Conservation (phyloP, 2,329 filamentous ascomycete genomes). For the Botrytis fabae region DNA sequence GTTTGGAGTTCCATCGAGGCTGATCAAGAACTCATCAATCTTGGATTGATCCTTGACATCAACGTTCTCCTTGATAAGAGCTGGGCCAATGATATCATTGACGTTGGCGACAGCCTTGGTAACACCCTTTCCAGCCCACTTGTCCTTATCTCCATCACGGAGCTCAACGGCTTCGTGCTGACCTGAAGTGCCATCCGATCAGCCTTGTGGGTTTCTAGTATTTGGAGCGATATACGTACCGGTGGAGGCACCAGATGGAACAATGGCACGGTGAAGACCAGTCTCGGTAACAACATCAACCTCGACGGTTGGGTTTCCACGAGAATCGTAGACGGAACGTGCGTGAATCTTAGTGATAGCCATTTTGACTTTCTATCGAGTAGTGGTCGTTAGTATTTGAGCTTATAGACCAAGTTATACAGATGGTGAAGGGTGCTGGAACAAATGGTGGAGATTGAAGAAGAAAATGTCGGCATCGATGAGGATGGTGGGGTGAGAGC, state of each 20-base stretch:
- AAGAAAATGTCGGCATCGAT: conserved; percentile 28
- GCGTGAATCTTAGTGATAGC: conserved; percentile 87
- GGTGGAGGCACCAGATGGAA: conserved; percentile 94
- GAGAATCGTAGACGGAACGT: conserved; percentile 97
- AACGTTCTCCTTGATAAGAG: conserved; percentile 77
- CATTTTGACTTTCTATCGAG: conserved; percentile 61
- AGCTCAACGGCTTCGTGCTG: conserved; percentile 91
- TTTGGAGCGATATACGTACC: conserved; percentile 55
- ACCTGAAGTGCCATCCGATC: conserved; percentile 50
- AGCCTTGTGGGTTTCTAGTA: conserved; percentile 27
- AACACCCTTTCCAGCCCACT: conserved; percentile 87
- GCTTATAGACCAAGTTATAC: not conserved
- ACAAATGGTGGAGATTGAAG: conserved; percentile 18
- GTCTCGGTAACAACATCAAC: conserved; percentile 96
- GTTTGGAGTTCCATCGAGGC: conserved; percentile 81
- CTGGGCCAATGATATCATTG: conserved; percentile 77
- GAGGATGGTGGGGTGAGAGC: conserved; percentile 32
- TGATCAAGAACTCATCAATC: conserved; percentile 81
- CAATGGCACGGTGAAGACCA: conserved; percentile 94
- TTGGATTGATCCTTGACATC: conserved; percentile 86
- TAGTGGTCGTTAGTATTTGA: conserved; percentile 26
- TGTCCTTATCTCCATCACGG: conserved; percentile 83
- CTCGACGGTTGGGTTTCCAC: conserved; percentile 97
- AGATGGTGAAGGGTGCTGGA: not conserved
- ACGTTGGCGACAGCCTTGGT: conserved; percentile 84